A percentile compares a stretch with the other conserved stretches of the same genome.
These are phyloP conservation scores for Microcyclospora tardicrescens DNA, from an alignment of 2,329 filamentous ascomycete species.

Conservation along the genomic window DNA sequence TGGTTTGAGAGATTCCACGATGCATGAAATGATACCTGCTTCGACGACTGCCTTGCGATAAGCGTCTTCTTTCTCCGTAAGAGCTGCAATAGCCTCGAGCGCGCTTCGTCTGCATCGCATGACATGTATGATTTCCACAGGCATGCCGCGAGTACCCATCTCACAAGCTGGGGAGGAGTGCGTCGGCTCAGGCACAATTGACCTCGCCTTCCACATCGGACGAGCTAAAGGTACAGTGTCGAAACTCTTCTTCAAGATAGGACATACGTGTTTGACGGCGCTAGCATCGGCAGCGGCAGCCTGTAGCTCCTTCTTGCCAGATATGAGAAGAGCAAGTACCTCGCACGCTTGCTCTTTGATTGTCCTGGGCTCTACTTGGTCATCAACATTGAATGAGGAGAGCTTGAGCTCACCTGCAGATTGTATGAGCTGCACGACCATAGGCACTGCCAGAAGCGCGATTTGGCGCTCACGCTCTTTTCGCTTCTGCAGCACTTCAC, in stretches of 20 bases:
- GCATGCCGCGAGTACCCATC: constrained; percentile 46
- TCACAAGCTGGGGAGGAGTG: background rate
- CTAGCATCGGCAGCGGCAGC: constrained; percentile 64
- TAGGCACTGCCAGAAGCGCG: constrained; percentile 32
- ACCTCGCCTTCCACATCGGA: constrained; percentile 42
- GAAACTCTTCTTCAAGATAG: constrained; percentile 53
- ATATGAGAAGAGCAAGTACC: constrained; percentile 64
- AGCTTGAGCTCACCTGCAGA: constrained; percentile 15
- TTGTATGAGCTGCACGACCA: constrained; percentile 37
- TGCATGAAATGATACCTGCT: constrained; percentile 64
- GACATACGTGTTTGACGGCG: constrained; percentile 48
- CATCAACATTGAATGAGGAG: constrained; percentile 2
- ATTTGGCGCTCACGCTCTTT: constrained; percentile 29
- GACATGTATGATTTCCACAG: constrained; percentile 51
- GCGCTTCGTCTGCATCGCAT: constrained; percentile 64
- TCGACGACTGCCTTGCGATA: constrained; percentile 74
- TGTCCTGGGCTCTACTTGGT: constrained; percentile 28
- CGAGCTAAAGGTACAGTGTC: constrained; percentile 41
- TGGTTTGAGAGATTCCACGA: constrained; percentile 68
- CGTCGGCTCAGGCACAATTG: constrained; percentile 12
- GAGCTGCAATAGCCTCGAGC: constrained; percentile 66
- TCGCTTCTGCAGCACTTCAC: constrained; percentile 21
- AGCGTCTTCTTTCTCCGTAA: constrained; percentile 69
- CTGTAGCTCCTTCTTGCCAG: constrained; percentile 67
- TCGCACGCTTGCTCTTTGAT: constrained; percentile 60